phyloP scores from a whole-genome alignment of 495 filamentous ascomycete species.

The Daldinia grandis region DNA sequence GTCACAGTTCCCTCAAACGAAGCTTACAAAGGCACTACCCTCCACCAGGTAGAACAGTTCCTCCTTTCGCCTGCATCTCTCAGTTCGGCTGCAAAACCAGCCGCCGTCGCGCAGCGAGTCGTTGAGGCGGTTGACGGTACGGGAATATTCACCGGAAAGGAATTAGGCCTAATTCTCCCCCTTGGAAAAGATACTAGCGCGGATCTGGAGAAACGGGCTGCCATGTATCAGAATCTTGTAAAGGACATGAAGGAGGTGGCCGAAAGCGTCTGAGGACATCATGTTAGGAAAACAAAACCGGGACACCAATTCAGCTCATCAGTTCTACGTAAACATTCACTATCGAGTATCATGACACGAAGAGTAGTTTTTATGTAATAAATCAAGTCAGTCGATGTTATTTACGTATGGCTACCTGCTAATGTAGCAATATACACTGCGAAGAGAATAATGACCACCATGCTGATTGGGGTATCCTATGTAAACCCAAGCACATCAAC shows the following conservation, averaged over 20 bases:
- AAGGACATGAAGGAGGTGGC: constrained; percentile 29
- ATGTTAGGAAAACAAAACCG: background rate
- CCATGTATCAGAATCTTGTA: constrained; percentile 2
- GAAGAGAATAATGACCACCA: constrained; percentile 17
- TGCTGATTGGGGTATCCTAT: background rate
- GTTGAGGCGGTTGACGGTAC: constrained; percentile 46
- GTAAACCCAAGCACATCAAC: background rate
- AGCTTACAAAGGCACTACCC: constrained; percentile 24
- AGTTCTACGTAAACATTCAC: background rate
- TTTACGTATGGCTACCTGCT: background rate
- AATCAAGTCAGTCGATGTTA: background rate
- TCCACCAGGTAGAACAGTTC: background rate
- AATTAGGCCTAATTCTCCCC: constrained; percentile 25
- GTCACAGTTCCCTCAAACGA: constrained; percentile 11
- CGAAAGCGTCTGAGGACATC: constrained; percentile 27
- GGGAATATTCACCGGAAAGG: constrained; percentile 22
- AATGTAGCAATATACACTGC: background rate
- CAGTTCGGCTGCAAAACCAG: constrained; percentile 13
- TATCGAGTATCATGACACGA: background rate
- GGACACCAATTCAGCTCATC: background rate
- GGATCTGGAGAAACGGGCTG: constrained; percentile 20
- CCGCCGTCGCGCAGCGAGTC: constrained; percentile 51
- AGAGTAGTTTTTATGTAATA: background rate
- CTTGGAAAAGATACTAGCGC: constrained; percentile 33
- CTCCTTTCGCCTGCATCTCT: background rate